These are phyloP conservation scores for Silybum marianum DNA, from an alignment of 129 eudicot genomes.

Conservation along the genomic window DNA sequence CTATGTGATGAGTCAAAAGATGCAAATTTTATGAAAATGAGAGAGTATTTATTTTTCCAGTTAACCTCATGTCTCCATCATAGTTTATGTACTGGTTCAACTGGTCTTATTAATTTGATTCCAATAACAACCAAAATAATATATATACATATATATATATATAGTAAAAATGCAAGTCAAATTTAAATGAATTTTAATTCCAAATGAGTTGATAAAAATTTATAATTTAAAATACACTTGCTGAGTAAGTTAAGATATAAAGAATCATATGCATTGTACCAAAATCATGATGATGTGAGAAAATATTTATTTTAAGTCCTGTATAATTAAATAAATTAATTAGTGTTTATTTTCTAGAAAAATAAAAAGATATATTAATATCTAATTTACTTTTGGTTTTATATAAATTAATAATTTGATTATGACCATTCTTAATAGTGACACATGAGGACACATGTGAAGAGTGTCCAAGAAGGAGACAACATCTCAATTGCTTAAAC, in stretches of 20 bases:
- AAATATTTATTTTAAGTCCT: neutral
- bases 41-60: neutral
- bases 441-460: constrained; percentile 34
- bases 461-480: constrained; percentile 38
- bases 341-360: neutral
- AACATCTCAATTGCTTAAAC: constrained; percentile 15
- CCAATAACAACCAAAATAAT: neutral
- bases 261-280: neutral
- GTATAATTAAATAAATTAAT: neutral
- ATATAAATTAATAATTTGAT: constrained; percentile 2
- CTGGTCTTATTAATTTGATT: neutral
- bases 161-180: no score
- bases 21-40: neutral
- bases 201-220: neutral
- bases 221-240: neutral
- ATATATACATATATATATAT: no score
- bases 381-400: neutral
- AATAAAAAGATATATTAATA: neutral
- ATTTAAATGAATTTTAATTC: no score
- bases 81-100: neutral
- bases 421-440: constrained; percentile 9
- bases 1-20: neutral
- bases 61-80: neutral
- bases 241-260: no score
- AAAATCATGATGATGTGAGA: neutral